Base-by-base conservation (phyloP, 1,139 yeast genomes). In the Scheffersomyces cryptocercus region DNA sequence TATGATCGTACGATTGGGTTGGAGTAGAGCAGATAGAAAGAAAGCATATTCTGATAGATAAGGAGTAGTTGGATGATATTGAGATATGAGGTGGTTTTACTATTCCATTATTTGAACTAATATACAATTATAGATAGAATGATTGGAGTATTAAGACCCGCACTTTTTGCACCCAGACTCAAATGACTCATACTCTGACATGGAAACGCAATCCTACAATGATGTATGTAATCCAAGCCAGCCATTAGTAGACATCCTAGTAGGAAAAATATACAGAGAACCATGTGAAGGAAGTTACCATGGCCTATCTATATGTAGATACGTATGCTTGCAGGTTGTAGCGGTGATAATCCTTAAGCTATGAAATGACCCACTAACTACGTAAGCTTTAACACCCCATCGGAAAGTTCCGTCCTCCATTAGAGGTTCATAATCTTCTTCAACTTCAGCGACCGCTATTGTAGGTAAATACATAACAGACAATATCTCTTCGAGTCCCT, bases 261-360 rank as follows among this genome's bases (percentile, higher is more conserved):
- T 60, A 44, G 66, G 50, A 45, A 65, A 68, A 5, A 82, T 30
- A 82, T 30, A 16, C 74, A 67, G 43, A 70, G 70, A 26, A 70
- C 76, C 75, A 70, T 5, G 73, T 64, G 7, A 51, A 42, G 4
- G 57, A 51, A 12, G 55, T 31, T 4, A 56, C 54, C 26, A 46
- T 50, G 2, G 57, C 57, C 38, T 68, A 53, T 47, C 67, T 73
- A 50, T 68, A 70, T 15, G 55, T 51, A 4, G 71, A 57, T 5
- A 68, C 53, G 42, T 68, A 67, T 3, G 70, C 56, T 46, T 68
- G 72, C 30, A n/a, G n/a, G n/a, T n/a, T n/a, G n/a, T n/a, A n/a
- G n/a, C n/a, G n/a, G n/a, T n/a, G n/a, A n/a, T n/a, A n/a, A n/a
- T n/a, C n/a, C n/a, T n/a, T 20, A 66, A 52, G 3, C 73, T 73